phyloP scores from a whole-genome alignment of 2,329 filamentous ascomycete species.

The Thielaviopsis euricoi region DNA sequence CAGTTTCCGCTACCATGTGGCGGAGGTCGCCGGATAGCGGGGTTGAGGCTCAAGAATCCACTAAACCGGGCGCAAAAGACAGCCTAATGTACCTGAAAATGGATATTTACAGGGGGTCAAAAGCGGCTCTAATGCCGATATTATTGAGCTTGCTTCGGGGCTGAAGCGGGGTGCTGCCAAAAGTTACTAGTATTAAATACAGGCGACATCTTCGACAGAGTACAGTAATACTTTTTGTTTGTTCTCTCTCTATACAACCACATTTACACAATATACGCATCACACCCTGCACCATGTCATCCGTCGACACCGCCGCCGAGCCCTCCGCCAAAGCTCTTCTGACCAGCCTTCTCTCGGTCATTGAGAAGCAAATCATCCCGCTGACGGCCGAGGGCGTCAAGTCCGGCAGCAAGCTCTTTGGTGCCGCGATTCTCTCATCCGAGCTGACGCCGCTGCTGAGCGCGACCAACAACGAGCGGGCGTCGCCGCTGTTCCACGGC shows the following conservation, averaged over 20 bases:
- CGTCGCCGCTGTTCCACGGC: constrained; percentile 38
- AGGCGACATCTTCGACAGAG: too few relatives aligned
- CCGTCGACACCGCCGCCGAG: not conserved
- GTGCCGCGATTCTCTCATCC: constrained; percentile 33
- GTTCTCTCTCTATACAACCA: too few relatives aligned
- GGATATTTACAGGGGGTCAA: not conserved
- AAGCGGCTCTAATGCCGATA: not conserved
- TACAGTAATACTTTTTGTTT: too few relatives aligned
- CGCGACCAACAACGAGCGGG: constrained; percentile 38
- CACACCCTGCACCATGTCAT: constrained; percentile 14
- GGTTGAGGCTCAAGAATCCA: not conserved
- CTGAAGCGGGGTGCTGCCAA: not conserved
- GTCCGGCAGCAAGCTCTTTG: constrained; percentile 39
- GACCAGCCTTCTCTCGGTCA: constrained; percentile 23
- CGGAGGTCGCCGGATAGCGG: constrained; percentile 13
- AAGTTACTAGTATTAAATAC: too few relatives aligned
- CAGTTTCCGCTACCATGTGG: not conserved
- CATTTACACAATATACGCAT: not conserved
- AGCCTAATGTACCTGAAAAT: not conserved
- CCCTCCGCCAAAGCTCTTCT: constrained; percentile 19
- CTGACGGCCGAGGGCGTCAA: constrained; percentile 32
- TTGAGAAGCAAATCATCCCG: constrained; percentile 32
- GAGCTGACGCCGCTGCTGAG: constrained; percentile 28
- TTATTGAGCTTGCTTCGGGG: not conserved
- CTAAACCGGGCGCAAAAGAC: not conserved